A percentile compares a stretch with the other conserved stretches of the same genome.
phyloP scores from a whole-genome alignment of 208 protist species.

The Crithidia fasciculata region DNA sequence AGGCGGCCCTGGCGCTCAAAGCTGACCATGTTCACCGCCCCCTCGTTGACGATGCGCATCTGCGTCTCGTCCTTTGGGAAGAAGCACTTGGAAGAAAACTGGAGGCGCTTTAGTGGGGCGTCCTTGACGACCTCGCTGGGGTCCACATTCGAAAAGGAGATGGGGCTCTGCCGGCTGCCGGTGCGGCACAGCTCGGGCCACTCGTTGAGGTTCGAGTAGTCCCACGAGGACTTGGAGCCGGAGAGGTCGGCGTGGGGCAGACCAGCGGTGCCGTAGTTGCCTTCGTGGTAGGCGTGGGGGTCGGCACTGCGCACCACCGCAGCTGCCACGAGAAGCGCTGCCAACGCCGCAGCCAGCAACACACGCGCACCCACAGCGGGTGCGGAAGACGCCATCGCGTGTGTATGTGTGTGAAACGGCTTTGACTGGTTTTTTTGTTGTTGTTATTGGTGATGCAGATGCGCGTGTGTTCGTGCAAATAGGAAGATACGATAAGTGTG shows the following conservation, averaged over 20 bases:
- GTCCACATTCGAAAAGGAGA: slow-evolving; percentile 69
- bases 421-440: no score
- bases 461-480: no score
- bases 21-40: slow-evolving; percentile 49
- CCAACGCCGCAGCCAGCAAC: background rate
- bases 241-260: slow-evolving; percentile 18
- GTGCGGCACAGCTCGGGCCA: slow-evolving; percentile 58
- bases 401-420: no score
- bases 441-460: no score
- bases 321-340: slow-evolving; percentile 1
- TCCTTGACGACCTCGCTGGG: slow-evolving; percentile 45
- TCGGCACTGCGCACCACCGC: slow-evolving; percentile 1
- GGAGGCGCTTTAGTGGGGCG: slow-evolving; percentile 33
- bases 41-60: slow-evolving; percentile 65
- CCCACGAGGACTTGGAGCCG: slow-evolving; percentile 31
- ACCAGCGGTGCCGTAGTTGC: slow-evolving; percentile 68
- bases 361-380: background rate
- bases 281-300: slow-evolving; percentile 37
- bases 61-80: slow-evolving; percentile 55
- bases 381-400: no score
- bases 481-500: no score
- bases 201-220: slow-evolving; percentile 51
- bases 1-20: slow-evolving; percentile 38
- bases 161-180: slow-evolving; percentile 70
- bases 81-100: slow-evolving; percentile 64